Evolutionary conservation across 306 rosid species (phyloP).

Genomic region (Vicia sativa): DNA sequence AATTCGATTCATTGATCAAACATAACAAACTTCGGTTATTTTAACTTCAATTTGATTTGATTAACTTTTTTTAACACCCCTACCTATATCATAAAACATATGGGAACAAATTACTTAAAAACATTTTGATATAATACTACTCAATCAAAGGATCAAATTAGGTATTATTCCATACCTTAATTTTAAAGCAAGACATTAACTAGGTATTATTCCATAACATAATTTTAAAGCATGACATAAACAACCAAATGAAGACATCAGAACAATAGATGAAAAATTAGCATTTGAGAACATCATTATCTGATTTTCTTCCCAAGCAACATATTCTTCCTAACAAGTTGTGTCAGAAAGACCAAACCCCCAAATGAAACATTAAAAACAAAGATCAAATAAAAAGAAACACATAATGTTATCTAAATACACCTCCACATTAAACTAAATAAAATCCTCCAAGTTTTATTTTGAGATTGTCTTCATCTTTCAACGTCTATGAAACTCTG

Average conservation of each 20-base stretch:
- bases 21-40: no score
- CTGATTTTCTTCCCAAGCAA: slow-evolving; percentile 31
- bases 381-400: slow-evolving; percentile 26
- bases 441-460: slow-evolving; percentile 27
- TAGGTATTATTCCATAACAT: neutral
- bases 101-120: neutral
- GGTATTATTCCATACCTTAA: neutral
- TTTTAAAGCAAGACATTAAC: neutral
- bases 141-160: neutral
- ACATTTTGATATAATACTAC: neutral
- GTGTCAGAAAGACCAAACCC: slow-evolving; percentile 17
- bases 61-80: no score
- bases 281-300: slow-evolving; percentile 3
- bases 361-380: neutral
- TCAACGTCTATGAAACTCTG: neutral
- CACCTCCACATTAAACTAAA: slow-evolving; percentile 9
- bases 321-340: slow-evolving; percentile 32
- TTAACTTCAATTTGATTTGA: no score
- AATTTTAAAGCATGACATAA: neutral
- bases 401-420: slow-evolving; percentile 3
- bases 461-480: neutral
- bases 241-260: slow-evolving; percentile 12
- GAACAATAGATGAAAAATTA: neutral
- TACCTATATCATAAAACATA: no score
- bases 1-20: no score